A percentile compares a stretch with the other conserved stretches of the same genome.
Evolutionary conservation across 805 yeast genomes (phyloP).

Genomic region (Myxozyma lipomycoides): DNA sequence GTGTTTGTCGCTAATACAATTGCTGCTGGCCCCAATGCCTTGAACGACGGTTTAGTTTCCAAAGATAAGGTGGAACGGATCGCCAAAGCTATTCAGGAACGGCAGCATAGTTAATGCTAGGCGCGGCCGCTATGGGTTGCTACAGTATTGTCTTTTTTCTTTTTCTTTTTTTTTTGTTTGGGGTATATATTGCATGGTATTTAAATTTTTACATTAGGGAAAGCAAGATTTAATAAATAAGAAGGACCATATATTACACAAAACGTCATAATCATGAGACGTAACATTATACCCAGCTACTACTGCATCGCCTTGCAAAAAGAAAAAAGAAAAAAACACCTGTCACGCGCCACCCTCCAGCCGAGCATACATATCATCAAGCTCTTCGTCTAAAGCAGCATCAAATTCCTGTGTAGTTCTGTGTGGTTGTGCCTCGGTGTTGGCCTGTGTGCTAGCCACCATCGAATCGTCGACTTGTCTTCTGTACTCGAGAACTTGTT

Average conservation of each 20-base stretch:
- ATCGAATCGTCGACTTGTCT: neutral
- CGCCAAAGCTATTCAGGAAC: slow-evolving; percentile 6
- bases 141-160: too few species aligned
- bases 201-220: neutral
- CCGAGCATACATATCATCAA: neutral
- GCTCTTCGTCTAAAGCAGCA: neutral
- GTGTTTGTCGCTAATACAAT: slow-evolving; percentile 9
- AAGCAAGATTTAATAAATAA: neutral
- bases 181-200: neutral
- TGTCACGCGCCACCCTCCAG: neutral
- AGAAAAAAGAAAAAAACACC: too few species aligned
- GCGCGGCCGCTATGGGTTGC: neutral
- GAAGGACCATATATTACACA: neutral
- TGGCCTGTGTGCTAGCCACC: neutral
- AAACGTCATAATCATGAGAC: neutral
- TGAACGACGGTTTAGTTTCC: slow-evolving; percentile 9
- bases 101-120: neutral
- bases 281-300: too few species aligned
- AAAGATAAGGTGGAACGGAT: slow-evolving; percentile 13
- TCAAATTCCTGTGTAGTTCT: neutral
- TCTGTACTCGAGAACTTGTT: neutral
- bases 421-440: neutral
- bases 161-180: neutral
- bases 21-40: slow-evolving; percentile 5
- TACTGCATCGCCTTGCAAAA: too few species aligned